Evolutionary conservation across 2,329 filamentous ascomycete genomes (phyloP).

Genomic region (Fusarium nisikadoi): DNA sequence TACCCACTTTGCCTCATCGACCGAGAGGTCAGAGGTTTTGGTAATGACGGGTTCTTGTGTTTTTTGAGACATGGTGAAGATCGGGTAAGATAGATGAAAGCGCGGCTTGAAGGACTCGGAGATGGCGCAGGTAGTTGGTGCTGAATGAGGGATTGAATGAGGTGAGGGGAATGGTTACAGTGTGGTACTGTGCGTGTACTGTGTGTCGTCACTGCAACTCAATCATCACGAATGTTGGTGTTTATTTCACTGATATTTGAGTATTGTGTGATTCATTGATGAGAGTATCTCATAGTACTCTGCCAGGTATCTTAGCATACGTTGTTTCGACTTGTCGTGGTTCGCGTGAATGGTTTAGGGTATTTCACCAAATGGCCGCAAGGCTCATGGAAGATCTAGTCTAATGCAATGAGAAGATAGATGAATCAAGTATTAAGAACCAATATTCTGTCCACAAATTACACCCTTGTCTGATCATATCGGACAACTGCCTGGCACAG

Average conservation of each 20-base stretch:
- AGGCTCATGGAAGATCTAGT: too few species aligned
- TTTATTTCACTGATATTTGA: too few species aligned
- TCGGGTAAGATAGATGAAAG: neutral
- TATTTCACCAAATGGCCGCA: too few species aligned
- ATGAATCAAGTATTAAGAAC: too few species aligned
- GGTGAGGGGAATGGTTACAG: neutral
- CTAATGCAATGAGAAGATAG: too few species aligned
- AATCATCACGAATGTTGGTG: too few species aligned
- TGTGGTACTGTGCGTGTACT: neutral
- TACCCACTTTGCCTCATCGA: constrained; percentile 41
- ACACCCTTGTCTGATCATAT: constrained; percentile 38
- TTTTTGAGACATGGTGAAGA: constrained; percentile 28
- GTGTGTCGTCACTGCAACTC: neutral
- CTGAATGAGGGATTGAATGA: neutral
- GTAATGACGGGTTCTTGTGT: constrained; percentile 43
- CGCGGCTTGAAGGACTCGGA: neutral
- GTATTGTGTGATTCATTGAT: too few species aligned
- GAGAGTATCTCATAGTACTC: too few species aligned
- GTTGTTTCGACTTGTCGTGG: too few species aligned
- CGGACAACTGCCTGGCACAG: constrained; percentile 39
- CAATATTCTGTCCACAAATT: neutral
- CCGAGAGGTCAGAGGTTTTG: constrained; percentile 36
- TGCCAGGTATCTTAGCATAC: too few species aligned
- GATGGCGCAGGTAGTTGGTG: neutral
- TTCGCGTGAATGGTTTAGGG: too few species aligned